Evolutionary conservation across 495 filamentous ascomycete genomes (phyloP).

Genomic region (Geopyxis carbonaria): DNA sequence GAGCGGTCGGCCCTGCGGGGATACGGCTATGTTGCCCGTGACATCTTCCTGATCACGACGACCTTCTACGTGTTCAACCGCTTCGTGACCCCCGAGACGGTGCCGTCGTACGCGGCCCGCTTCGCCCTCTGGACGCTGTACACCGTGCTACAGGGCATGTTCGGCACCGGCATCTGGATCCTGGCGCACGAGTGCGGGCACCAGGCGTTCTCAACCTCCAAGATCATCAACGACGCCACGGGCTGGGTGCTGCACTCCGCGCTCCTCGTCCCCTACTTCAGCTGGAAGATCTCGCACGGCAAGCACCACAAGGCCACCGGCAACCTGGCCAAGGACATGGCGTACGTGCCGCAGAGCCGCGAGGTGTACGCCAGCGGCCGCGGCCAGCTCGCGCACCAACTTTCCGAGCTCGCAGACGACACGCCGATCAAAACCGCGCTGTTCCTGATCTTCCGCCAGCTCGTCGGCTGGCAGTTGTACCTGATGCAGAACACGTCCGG

Average conservation of each 20-base stretch:
- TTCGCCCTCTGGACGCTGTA: conserved; percentile 46
- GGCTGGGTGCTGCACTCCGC: conserved; percentile 71
- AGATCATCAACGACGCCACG: conserved; percentile 63
- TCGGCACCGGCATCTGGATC: conserved; percentile 68
- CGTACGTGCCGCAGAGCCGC: conserved; percentile 77
- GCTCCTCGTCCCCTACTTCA: conserved; percentile 74
- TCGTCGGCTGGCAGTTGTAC: conserved; percentile 81
- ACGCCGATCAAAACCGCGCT: conserved; percentile 67
- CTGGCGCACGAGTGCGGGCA: conserved; percentile 80
- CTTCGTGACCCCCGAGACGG: conserved; percentile 38
- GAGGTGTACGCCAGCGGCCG: conserved; percentile 49
- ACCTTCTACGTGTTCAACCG: conserved; percentile 52
- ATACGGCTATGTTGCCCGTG: conserved; percentile 51
- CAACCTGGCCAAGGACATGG: conserved; percentile 90
- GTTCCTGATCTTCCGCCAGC: conserved; percentile 57
- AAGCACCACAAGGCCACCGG: conserved; percentile 95
- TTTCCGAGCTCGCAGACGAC: conserved; percentile 79
- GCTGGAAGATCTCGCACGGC: conserved; percentile 83
- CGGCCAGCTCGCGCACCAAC: conserved; percentile 49
- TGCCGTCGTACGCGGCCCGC: conserved; percentile 32
- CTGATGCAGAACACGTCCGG: conserved; percentile 74
- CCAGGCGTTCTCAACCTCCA: conserved; percentile 66
- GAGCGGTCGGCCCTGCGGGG: conserved; percentile 47
- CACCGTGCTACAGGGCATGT: conserved; percentile 55
- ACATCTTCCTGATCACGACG: conserved; percentile 41